These are phyloP conservation scores for Cordyceps farinosa DNA, from an alignment of 2,329 filamentous ascomycete species.

Conservation along the genomic window DNA sequence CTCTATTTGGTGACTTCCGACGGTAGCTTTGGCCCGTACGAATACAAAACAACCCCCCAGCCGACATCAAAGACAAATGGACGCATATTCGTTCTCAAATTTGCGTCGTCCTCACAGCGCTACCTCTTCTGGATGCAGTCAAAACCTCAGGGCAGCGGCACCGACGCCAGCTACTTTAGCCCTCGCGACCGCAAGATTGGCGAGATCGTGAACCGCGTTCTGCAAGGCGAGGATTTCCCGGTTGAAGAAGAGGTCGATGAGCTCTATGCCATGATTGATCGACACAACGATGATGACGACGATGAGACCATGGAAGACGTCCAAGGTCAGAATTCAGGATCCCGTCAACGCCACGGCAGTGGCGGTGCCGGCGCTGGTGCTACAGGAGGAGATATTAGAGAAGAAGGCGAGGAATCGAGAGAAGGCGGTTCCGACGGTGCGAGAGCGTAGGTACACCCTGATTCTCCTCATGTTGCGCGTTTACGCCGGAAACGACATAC, in stretches of 20 bases:
- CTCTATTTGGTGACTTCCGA: slow-evolving; percentile 92
- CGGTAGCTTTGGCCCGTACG: slow-evolving; percentile 80
- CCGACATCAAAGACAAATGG: slow-evolving; percentile 70
- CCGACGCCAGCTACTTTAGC: slow-evolving; percentile 75
- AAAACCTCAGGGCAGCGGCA: slow-evolving; percentile 69
- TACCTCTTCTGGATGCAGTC: slow-evolving; percentile 97
- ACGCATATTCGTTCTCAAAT: slow-evolving; percentile 90
- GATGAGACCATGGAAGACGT: slow-evolving; percentile 56
- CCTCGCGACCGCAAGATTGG: slow-evolving; percentile 82
- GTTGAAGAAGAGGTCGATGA: slow-evolving; percentile 68
- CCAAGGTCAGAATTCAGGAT: slow-evolving; percentile 56
- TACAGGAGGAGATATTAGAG: slow-evolving; percentile 84
- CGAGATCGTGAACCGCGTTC: slow-evolving; percentile 75
- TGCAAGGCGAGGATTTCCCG: slow-evolving; percentile 87
- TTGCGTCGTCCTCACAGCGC: slow-evolving; percentile 84
- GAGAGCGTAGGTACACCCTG: slow-evolving; percentile 86
- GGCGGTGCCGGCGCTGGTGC: slow-evolving; percentile 83
- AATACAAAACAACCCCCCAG: slow-evolving; percentile 54
- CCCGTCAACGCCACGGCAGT: slow-evolving; percentile 56
- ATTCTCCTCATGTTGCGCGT: slow-evolving; percentile 26
- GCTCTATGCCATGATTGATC: slow-evolving; percentile 50
- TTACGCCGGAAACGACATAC: slow-evolving; percentile 9
- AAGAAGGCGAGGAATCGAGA: slow-evolving; percentile 83
- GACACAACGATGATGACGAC: slow-evolving; percentile 63
- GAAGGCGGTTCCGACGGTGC: slow-evolving; percentile 95